Evolutionary conservation across 2,329 filamentous ascomycete species (phyloP).

Genomic region (Exophiala viscosa): DNA sequence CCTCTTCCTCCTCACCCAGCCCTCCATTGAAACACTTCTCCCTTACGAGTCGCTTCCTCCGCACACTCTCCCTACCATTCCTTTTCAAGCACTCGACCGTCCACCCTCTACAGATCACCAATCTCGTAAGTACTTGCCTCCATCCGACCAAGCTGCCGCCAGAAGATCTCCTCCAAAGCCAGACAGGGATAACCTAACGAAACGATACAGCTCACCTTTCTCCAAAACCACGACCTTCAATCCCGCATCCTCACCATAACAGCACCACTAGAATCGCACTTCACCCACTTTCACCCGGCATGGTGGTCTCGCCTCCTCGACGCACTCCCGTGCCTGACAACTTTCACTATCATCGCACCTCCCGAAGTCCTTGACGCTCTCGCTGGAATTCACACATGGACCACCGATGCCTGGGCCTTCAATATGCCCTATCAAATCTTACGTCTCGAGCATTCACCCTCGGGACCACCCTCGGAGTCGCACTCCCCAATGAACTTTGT

Average conservation of each 20-base stretch:
- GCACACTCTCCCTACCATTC: constrained; percentile 48
- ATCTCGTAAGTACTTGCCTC: constrained; percentile 25
- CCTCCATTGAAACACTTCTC: constrained; percentile 56
- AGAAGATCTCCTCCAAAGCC: too few species aligned
- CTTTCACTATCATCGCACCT: constrained; percentile 58
- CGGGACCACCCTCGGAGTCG: constrained; percentile 5
- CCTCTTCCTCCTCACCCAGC: constrained; percentile 5
- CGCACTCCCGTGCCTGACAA: constrained; percentile 42
- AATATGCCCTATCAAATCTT: constrained; percentile 61
- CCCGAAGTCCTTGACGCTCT: constrained; percentile 61
- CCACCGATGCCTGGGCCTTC: constrained; percentile 61
- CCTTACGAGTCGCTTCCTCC: constrained; percentile 53
- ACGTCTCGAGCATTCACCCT: constrained; percentile 36
- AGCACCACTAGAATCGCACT: constrained; percentile 39
- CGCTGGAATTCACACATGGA: constrained; percentile 55
- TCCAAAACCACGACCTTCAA: constrained; percentile 32
- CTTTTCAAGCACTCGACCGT: constrained; percentile 57
- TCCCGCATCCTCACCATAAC: constrained; percentile 48
- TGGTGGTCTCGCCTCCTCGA: constrained; percentile 58
- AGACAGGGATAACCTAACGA: too few species aligned
- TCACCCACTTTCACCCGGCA: constrained; percentile 39
- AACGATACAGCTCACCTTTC: constrained; percentile 33
- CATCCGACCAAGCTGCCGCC: too few species aligned
- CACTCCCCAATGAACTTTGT: too few species aligned
- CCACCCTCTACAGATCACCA: constrained; percentile 34